Base-by-base conservation (phyloP, 225 moss, liverwort and hornwort species). In the Polytrichum formosum region DNA sequence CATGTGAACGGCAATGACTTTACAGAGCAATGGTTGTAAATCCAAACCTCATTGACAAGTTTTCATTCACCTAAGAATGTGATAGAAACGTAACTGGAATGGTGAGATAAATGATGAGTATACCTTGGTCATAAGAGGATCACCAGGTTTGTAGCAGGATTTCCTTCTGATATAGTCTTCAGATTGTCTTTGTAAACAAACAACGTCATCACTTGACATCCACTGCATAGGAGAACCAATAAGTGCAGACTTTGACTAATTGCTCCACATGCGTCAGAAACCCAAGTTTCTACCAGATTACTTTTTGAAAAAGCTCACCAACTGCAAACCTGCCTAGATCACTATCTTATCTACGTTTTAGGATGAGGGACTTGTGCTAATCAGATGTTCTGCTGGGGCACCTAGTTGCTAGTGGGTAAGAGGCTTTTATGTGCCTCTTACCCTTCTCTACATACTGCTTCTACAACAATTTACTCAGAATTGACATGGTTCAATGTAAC, bases 321-420 rank as follows among this genome's bases (percentile, higher is more conserved):
- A 71, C 61, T 68, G 55, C 73, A 65, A 81, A 70, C 63, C 56
- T 64, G 74, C 27, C 73, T 70, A 74, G 25, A 71, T n/a, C 77
- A 76, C 67, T 23, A 23, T 23, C 23, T 23, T 68, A 68, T 59
- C 20, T 64, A 21, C 65, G 75, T 35, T 72, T 67, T 65, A 60
- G 63, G 55, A 81, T 67, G 46, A 33, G 8, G 8, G 74, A 66
- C 78, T 71, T 26, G 29, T 71, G 19, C 30, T 2, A 53, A 69
- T 72, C 8, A 70, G 64, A 63, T 70, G 64, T 76, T 65, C 67
- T 71, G 70, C 69, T 65, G 26, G 54, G 56, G 55, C 62, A 70
- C 58, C 4, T 61, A 53, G 20, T 54, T 70, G 78, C 67, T 62
- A 61, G 71, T 75, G 70, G 65, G 73, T 73, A 73, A 63, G 23